Evolutionary conservation across 225 moss, liverwort and hornwort species (phyloP).

Genomic region (Pseudisothecium myosuroides): DNA sequence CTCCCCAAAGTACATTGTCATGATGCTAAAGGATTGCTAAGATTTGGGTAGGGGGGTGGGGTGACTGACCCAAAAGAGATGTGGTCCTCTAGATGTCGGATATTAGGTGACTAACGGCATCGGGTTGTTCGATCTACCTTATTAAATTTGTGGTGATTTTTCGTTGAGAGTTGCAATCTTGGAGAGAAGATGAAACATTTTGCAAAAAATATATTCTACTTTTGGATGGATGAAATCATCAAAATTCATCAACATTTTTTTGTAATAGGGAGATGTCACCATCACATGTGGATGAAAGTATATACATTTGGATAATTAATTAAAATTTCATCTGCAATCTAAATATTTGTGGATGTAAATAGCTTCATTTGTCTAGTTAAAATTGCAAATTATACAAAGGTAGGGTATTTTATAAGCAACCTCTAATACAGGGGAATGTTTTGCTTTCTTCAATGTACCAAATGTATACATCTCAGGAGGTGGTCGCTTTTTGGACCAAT

Average conservation of each 20-base stretch:
- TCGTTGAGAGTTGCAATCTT: not conserved
- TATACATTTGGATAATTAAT: not conserved
- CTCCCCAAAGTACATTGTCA: not conserved
- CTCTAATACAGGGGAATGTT: too few species aligned
- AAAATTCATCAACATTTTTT: rapidly evolving
- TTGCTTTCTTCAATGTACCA: too few species aligned
- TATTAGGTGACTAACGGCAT: rapidly evolving
- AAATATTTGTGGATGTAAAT: not conserved
- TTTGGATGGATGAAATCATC: not conserved
- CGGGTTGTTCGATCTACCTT: not conserved
- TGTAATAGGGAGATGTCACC: not conserved
- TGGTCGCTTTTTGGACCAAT: too few species aligned
- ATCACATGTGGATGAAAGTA: not conserved
- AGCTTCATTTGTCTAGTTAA: not conserved
- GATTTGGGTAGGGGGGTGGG: not conserved
- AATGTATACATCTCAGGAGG: too few species aligned
- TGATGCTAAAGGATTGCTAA: not conserved
- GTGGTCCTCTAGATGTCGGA: rapidly evolving
- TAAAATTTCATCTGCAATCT: not conserved
- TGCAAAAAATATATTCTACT: not conserved
- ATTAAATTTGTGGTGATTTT: not conserved
- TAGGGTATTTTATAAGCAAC: too few species aligned
- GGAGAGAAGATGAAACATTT: not conserved
- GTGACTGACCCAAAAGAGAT: not conserved
- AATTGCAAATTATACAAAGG: not conserved